These are phyloP conservation scores for Russula abietina DNA, from an alignment of 768 basidiomycete genomes.

Conservation along the genomic window DNA sequence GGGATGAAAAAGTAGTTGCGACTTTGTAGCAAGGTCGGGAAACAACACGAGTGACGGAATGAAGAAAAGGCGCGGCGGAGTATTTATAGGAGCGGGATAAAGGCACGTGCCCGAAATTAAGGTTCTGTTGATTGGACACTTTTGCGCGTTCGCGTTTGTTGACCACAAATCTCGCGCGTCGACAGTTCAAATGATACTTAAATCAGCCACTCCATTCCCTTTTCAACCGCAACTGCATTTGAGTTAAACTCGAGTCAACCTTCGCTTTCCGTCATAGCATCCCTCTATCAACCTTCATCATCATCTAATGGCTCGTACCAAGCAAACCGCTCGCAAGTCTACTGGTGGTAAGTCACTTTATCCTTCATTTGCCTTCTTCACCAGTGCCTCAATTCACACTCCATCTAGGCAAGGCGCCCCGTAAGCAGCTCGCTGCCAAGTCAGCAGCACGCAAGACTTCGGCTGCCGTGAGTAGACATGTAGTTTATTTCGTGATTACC, in stretches of 20 bases:
- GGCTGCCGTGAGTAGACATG: constrained; percentile 31
- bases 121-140: constrained; percentile 29
- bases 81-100: constrained; percentile 27
- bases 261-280: background rate
- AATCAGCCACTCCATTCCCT: no score
- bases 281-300: constrained; percentile 2
- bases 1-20: constrained; percentile 1
- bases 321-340: constrained; percentile 73
- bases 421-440: constrained; percentile 67
- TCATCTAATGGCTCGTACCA: constrained; percentile 61
- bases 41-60: constrained; percentile 2
- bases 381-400: background rate
- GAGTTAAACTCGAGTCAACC: constrained; percentile 1
- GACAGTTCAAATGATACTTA: constrained; percentile 10
- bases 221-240: constrained; percentile 5
- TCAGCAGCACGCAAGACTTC: constrained; percentile 57
- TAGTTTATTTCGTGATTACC: background rate
- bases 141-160: constrained; percentile 23
- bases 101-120: constrained; percentile 23
- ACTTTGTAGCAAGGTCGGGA: background rate
- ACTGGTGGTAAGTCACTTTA: constrained; percentile 51
- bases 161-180: constrained; percentile 15
- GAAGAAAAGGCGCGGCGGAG: background rate
- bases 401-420: constrained; percentile 49
- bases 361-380: background rate